Evolutionary conservation across 148 eudicot species (phyloP), one percentile per base, ranked within the genome.

Genomic region (Vaccinium vitisidaea): DNA sequence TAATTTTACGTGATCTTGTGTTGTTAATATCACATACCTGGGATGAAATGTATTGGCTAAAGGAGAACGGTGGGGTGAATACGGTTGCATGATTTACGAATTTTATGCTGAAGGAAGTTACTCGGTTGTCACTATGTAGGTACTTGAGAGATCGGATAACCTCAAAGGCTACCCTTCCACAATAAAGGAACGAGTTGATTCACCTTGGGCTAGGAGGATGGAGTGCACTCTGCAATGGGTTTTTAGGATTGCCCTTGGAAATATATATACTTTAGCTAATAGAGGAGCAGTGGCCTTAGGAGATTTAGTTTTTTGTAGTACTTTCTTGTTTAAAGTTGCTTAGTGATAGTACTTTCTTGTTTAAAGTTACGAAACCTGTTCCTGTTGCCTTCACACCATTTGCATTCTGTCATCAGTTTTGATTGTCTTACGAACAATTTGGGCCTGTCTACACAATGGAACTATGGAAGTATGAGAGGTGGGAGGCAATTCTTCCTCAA

Each of bases 401-500:
- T 73, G 49, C 49, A 36, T 39, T 75, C 46, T 43, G 77, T 46
- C 25, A 46, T 75, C 8, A 46, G 25, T 77, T 8, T 77, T 77
- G 14, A 52, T 8, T 77, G 30, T 77, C 58, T 77, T 8, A n/a
- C 2, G 54, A 48, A 21, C 6, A 2, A 74, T 18, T 43, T 48
- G 55, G 79, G 32, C 18, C 53, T 63, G 19, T 32, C 70, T 48
- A 32, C 25, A 48, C 50, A 2, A 36, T 43, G 5, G 6, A 43
- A 43, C 46, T 3, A 23, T 63, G 75, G 14, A 43, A 61, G 18
- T 61, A 59, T 61, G 27, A 16, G 27, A n/a, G 25, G 78, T 39
- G 78, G 73, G 73, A 75, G 50, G 78, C 19, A 75, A 18, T 43
- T 75, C 78, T 43, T 19, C 78, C 23, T 75, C 78, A 7, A 74